Evolutionary conservation across 2,329 filamentous ascomycete genomes (phyloP).

Genomic region (Monosporascus sp.): DNA sequence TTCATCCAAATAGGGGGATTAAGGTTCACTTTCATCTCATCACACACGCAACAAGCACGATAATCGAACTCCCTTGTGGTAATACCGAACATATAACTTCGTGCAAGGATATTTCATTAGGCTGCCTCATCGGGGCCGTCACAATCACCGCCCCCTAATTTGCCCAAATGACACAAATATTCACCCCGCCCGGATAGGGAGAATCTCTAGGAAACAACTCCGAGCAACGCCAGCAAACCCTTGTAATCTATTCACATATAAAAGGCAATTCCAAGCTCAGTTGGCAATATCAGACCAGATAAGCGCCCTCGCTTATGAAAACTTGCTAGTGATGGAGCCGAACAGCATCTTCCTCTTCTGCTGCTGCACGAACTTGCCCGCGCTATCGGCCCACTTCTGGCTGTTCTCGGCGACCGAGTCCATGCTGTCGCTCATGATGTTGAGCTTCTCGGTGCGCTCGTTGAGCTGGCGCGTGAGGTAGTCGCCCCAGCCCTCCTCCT

Average conservation of each 20-base stretch:
- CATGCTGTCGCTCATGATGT: constrained; percentile 78
- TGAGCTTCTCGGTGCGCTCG: constrained; percentile 83
- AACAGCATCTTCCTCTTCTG: constrained; percentile 84
- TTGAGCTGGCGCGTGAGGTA: constrained; percentile 85
- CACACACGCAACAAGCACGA: no score
- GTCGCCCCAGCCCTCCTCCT: constrained; percentile 62
- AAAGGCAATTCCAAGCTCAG: not conserved
- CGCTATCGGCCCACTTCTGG: constrained; percentile 78
- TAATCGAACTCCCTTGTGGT: no score
- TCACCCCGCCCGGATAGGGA: no score
- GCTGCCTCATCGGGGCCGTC: no score
- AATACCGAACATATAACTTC: no score
- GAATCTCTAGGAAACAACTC: constrained; percentile 2
- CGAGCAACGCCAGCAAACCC: not conserved
- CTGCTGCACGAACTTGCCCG: constrained; percentile 76
- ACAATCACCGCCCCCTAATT: no score
- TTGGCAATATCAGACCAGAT: not conserved
- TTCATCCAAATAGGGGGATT: no score
- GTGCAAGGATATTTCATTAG: no score
- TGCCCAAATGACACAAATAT: no score
- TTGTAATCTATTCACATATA: not conserved
- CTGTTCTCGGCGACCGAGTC: constrained; percentile 76
- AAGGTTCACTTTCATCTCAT: no score
- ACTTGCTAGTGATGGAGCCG: constrained; percentile 60
- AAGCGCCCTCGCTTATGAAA: constrained; percentile 24